Evolutionary conservation across 768 basidiomycete genomes (phyloP).

Genomic region (Phallus indusiatus): DNA sequence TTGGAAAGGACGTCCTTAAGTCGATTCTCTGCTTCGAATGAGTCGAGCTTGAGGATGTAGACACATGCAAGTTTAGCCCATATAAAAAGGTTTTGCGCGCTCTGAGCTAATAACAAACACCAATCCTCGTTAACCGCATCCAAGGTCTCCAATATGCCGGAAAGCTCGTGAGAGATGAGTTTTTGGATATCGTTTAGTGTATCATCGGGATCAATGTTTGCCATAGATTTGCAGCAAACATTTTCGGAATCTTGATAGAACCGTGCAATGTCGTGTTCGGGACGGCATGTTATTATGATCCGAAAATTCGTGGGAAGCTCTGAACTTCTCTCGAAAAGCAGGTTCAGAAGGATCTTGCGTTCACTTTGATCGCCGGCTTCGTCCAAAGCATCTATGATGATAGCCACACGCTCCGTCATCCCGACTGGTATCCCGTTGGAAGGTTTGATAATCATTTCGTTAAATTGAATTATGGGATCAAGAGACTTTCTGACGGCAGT

Average conservation of each 20-base stretch:
- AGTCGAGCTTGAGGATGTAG: neutral
- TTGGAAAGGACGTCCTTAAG: neutral
- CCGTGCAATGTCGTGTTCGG: neutral
- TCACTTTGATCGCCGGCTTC: constrained; percentile 9
- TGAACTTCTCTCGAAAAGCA: neutral
- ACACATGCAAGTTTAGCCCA: neutral
- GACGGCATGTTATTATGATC: neutral
- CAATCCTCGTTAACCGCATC: neutral
- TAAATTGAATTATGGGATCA: neutral
- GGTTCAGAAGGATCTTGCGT: too few species aligned
- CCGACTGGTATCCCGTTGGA: neutral
- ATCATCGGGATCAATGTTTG: neutral
- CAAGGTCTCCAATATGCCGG: neutral
- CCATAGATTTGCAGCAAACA: neutral
- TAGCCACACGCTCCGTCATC: constrained; percentile 20
- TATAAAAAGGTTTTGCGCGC: neutral
- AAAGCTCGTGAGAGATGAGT: neutral
- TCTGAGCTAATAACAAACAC: neutral
- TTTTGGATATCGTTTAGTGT: neutral
- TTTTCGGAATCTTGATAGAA: neutral
- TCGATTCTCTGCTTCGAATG: neutral
- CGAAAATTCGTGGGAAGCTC: neutral
- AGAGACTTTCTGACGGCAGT: neutral
- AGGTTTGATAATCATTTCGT: neutral
- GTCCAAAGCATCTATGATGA: constrained; percentile 28